Conservation (phyloP, 2,329 filamentous ascomycete genomes). For the Epichloe glyceriae region DNA sequence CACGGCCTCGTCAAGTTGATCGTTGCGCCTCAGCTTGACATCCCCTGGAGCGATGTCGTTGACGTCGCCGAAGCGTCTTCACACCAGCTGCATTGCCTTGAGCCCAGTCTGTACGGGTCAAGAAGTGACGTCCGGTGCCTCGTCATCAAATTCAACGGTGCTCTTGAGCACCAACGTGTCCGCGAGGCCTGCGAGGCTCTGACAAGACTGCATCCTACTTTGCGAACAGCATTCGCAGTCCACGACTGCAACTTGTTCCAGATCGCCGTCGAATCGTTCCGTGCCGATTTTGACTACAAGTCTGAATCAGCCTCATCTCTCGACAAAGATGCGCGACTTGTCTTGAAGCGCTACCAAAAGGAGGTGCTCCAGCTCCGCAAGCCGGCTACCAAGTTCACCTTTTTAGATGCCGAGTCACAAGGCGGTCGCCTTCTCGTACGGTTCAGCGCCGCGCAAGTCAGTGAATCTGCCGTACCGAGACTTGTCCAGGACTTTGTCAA, state of each 20-base stretch:
- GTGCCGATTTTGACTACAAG: slow-evolving; percentile 30
- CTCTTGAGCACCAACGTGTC: slow-evolving; percentile 28
- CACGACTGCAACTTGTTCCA: slow-evolving; percentile 35
- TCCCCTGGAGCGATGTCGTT: slow-evolving; percentile 28
- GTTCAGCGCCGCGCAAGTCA: slow-evolving; percentile 36
- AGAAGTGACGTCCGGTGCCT: slow-evolving; percentile 35
- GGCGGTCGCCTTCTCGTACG: slow-evolving; percentile 35
- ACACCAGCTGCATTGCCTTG: slow-evolving; percentile 34
- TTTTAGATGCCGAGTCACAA: slow-evolving; percentile 34
- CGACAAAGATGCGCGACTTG: slow-evolving; percentile 23
- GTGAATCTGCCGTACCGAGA: slow-evolving; percentile 30
- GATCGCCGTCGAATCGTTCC: slow-evolving; percentile 30
- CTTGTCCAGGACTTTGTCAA: slow-evolving; percentile 35
- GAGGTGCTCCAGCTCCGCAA: slow-evolving; percentile 26
- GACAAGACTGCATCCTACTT: slow-evolving; percentile 32
- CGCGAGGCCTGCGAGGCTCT: slow-evolving; percentile 34
- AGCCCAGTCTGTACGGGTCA: slow-evolving; percentile 31
- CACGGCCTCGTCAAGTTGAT: slow-evolving; percentile 26
- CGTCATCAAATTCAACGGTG: slow-evolving; percentile 33
- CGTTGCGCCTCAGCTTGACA: slow-evolving; percentile 29
- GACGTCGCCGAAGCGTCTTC: slow-evolving; percentile 36
- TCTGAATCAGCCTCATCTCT: slow-evolving; percentile 28
- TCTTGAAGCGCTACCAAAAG: slow-evolving; percentile 30
- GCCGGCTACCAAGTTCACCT: slow-evolving; percentile 37
- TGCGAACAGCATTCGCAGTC: slow-evolving; percentile 40